These are phyloP conservation scores for Dendrobium nobile DNA, from an alignment of 106 monocot species.

Conservation along the genomic window DNA sequence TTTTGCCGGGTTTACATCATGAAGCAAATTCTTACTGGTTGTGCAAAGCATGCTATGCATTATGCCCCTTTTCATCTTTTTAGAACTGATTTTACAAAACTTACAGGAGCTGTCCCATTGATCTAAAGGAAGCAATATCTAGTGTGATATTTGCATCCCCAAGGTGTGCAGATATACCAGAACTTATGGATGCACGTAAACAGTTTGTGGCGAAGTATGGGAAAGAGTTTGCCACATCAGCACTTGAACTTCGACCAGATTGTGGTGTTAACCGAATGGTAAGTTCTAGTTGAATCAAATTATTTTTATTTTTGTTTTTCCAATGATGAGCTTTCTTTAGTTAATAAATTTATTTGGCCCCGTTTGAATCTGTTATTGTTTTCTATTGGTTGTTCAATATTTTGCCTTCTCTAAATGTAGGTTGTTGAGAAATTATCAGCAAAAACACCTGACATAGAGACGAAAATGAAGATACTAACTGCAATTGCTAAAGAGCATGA, in stretches of 20 bases:
- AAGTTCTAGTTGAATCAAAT: conserved; percentile 7
- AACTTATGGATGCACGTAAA: conserved; percentile 69
- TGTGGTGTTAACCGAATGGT: conserved; percentile 78
- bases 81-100: neutral
- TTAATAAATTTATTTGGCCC: neutral
- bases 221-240: conserved; percentile 73
- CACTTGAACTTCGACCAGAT: conserved; percentile 77
- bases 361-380: neutral
- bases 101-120: conserved; percentile 81
- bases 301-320: neutral
- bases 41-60: neutral
- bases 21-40: neutral
- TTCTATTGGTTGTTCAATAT: neutral
- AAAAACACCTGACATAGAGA: conserved; percentile 56
- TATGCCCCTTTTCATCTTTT: neutral
- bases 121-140: conserved; percentile 82
- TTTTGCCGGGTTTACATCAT: neutral
- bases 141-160: conserved; percentile 88
- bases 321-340: neutral
- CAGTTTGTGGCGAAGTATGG: conserved; percentile 80
- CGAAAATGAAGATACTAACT: conserved; percentile 57
- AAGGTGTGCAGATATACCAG: conserved; percentile 85
- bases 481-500: conserved; percentile 69
- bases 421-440: conserved; percentile 83
- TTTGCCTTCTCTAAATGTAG: conserved; percentile 26